Base-by-base conservation (phyloP, 108 stramenopile species). In the Skeletonema potamos region DNA sequence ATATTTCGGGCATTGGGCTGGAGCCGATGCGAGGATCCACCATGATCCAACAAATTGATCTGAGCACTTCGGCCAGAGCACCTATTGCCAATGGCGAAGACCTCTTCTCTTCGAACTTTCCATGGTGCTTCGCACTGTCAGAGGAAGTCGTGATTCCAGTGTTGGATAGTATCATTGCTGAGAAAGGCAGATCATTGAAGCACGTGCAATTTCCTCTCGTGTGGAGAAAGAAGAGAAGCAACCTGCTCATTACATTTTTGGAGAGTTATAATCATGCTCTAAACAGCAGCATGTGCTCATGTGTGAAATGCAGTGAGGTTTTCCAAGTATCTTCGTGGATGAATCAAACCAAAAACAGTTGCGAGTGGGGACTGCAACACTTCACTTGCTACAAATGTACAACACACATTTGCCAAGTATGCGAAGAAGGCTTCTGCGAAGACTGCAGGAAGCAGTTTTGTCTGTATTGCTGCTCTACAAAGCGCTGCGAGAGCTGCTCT, bases 111-210 rank as follows among this genome's bases (percentile, higher is more conserved):
- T 15, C 48, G 22, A 51, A 51, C 5, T 51, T 51, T 51, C 48
- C 48, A 51, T 51, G 48, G 48, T 24, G 22, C 48, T 51, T 51
- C 8, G n/a, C 22, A 1, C 7, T 51, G 48, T 58, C 56, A 15
- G 33, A 37, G n/a, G 58, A 26, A 11, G 56, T 15, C 17, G 56
- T 74, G 12, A 11, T 74, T 36, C 73, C 73, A 30, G 59, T 74
- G 7, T 57, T 74, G 15, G 58, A 68, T n/a, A 68, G 67, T 57
- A 68, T 74, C 29, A 67, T 67, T 32, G 37, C 44, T 33, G 12
- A 27, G 12, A 27, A 74, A 17, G 36, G 33, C 8, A 32, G 30
- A 67, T 29, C 37, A 12, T 33, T 74, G 66, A 58, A 58, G 1
- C 73, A 74, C 4, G 4, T 74, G 13, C 56, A 58, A 15, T 24